Conservation (phyloP, 1,284 basidiomycete species). For the Paramarasmius palmivorus region DNA sequence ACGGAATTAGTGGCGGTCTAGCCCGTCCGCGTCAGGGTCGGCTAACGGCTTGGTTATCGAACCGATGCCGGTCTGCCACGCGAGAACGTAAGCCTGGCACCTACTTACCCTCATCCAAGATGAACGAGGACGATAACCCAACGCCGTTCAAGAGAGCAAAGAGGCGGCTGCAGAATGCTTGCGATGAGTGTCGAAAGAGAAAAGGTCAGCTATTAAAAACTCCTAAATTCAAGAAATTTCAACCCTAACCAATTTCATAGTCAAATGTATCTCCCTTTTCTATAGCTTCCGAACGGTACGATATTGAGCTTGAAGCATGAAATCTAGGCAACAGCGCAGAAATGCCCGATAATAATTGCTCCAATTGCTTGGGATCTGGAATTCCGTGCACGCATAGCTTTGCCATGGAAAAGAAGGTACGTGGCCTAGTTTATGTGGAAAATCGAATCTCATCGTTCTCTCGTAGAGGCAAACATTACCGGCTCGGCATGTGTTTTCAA, state of each 20-base stretch:
- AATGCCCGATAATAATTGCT: conserved; percentile 6
- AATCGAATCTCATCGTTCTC: too few species aligned
- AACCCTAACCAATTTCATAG: not conserved
- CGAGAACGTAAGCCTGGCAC: too few species aligned
- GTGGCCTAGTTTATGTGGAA: not conserved
- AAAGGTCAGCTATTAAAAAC: conserved; percentile 1
- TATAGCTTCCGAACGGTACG: not conserved
- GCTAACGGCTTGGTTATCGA: too few species aligned
- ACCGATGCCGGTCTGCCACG: too few species aligned
- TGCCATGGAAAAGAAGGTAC: conserved; percentile 7
- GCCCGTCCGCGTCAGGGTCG: too few species aligned
- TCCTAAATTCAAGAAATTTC: not conserved
- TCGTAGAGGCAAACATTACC: too few species aligned
- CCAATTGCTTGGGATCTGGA: conserved; percentile 9
- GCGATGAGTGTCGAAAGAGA: conserved; percentile 11
- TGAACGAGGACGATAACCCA: not conserved
- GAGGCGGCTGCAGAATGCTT: conserved; percentile 10
- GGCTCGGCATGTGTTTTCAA: too few species aligned
- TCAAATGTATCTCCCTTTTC: conserved; percentile 6
- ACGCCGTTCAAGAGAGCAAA: too few species aligned
- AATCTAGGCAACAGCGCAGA: conserved; percentile 11
- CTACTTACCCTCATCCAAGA: too few species aligned
- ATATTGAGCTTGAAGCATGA: not conserved
- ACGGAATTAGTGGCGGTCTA: too few species aligned
- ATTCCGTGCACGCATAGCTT: conserved; percentile 9